Evolutionary conservation across 257 asterid species (phyloP), one percentile per base, ranked within the genome.

Genomic region (Solanum chilense): DNA sequence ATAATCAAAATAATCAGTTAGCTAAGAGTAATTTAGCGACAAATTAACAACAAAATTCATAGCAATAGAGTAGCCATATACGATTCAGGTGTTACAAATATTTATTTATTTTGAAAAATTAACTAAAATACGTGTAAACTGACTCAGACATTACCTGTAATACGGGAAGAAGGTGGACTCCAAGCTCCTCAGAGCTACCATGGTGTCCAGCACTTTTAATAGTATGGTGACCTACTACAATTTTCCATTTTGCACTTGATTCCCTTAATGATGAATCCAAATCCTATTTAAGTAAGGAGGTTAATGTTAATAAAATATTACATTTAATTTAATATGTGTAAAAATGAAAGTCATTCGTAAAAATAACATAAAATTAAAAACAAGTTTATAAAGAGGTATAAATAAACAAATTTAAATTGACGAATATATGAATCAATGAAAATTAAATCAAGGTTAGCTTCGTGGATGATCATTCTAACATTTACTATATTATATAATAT

Each of bases 201-300:
- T 96, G 98, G 47, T 93, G 75, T 37, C 99, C 99, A 18, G 93
- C 96, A 91, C 98, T 95, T 86, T 88, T 91, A 3, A 96, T 91
- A 13, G 98, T 89, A 68, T 96, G 98, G 87, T 96, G 99, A 58
- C 95, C 99, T 27, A 96, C 94, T 15, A 96, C 97, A 23, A 96
- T 91, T 70, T 94, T 96, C 99, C 99, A 94, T 12, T 58, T 86
- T 62, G 96, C 94, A 85, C 16, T 89, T 35, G 98, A 94, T 81
- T 90, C 87, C 86, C 74, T 88, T 56, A 96, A 90, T 21, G 90
- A 91, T 18, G 9, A 45, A 78, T 93, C 92, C 60, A 96, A 85
- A 71, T 91, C 93, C 99, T 96, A 82, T 29, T 47, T 80, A 25
- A 13, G 15, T 25, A 41, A 1, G 18, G 18, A 14, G 6, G 35